phyloP scores from a whole-genome alignment of 768 basidiomycete species.

The Rhodotorula toruloides region DNA sequence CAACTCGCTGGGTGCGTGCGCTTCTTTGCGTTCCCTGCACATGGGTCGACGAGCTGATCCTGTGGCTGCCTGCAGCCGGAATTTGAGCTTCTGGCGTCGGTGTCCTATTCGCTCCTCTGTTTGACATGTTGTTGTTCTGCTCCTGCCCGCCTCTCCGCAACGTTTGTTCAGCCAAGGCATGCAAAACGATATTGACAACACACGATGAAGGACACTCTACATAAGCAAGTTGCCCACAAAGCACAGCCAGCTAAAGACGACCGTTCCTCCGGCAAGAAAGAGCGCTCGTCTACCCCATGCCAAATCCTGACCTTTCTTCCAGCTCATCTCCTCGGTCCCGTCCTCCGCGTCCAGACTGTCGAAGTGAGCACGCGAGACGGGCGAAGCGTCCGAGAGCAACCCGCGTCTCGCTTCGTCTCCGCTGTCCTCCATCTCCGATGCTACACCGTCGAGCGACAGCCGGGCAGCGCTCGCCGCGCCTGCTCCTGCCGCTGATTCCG shows the following conservation, averaged over 20 bases:
- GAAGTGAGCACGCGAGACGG: neutral
- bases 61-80: neutral
- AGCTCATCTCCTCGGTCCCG: neutral
- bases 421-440: too few relatives aligned
- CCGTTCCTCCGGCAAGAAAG: neutral
- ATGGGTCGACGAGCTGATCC: neutral
- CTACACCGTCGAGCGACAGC: too few relatives aligned
- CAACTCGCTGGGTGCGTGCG: constrained; percentile 21
- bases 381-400: too few relatives aligned
- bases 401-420: neutral
- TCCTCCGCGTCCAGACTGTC: neutral
- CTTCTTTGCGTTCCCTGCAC: neutral
- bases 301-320: neutral
- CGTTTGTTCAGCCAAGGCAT: too few relatives aligned
- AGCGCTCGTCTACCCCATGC: neutral
- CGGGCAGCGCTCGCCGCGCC: neutral
- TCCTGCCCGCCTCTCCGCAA: too few relatives aligned
- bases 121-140: too few relatives aligned
- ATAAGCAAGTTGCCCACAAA: constrained; percentile 13
- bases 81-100: too few relatives aligned
- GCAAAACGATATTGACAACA: too few relatives aligned
- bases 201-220: too few relatives aligned
- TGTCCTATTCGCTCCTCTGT: too few relatives aligned
- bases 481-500: neutral
- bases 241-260: constrained; percentile 1